These are phyloP conservation scores for Brassica carinata DNA, from an alignment of 345 rosid species.

Conservation along the genomic window DNA sequence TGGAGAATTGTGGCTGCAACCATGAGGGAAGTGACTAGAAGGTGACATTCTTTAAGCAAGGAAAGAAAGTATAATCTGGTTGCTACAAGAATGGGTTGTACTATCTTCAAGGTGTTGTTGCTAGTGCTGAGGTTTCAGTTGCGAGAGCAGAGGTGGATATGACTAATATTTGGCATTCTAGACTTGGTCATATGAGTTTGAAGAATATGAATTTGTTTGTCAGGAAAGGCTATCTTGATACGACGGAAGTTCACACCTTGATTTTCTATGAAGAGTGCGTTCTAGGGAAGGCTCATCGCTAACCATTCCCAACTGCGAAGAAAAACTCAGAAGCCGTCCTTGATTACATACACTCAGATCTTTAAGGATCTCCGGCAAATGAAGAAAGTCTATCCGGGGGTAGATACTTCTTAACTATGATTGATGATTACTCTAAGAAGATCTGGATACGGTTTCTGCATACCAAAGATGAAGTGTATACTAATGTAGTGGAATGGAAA, in stretches of 20 bases:
- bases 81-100: no score
- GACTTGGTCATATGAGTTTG: no score
- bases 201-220: no score
- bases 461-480: neutral
- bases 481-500: neutral
- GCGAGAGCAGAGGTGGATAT: no score
- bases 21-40: neutral
- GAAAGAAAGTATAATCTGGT: neutral
- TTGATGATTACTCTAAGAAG: neutral
- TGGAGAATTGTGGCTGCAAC: neutral
- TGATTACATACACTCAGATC: neutral
- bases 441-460: neutral
- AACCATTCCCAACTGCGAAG: neutral
- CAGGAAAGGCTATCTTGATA: neutral
- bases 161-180: no score
- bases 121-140: no score
- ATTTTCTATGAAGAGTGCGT: neutral
- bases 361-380: neutral
- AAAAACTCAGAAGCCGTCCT: neutral
- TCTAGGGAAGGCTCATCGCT: neutral
- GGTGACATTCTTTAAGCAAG: neutral
- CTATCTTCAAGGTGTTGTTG: no score
- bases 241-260: neutral
- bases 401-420: neutral
- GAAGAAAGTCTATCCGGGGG: neutral